These are phyloP conservation scores for Trichoderma semiorbis DNA, from an alignment of 2,329 filamentous ascomycete genomes.

Conservation along the genomic window DNA sequence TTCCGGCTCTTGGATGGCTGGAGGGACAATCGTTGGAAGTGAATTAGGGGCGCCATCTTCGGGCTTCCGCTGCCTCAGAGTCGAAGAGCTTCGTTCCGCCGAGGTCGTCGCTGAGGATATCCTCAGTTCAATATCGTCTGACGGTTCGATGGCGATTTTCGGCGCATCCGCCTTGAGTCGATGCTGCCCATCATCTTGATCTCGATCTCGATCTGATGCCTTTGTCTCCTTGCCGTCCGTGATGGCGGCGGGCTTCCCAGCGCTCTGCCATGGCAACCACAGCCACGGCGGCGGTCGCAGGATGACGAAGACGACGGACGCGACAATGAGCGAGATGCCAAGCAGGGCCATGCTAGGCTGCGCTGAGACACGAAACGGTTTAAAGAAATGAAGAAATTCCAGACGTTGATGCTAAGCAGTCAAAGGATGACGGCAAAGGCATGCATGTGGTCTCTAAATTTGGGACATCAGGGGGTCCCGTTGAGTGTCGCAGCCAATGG, in stretches of 20 bases:
- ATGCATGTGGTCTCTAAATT: slow-evolving; percentile 15
- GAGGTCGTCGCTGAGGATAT: neutral
- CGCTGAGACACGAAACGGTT: neutral
- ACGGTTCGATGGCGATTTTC: neutral
- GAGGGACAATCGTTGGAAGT: slow-evolving; percentile 17
- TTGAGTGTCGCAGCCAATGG: neutral
- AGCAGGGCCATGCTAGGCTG: slow-evolving; percentile 49
- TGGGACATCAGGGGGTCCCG: neutral
- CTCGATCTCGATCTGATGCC: neutral
- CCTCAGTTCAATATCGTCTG: neutral
- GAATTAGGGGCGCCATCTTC: slow-evolving; percentile 21
- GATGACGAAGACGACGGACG: slow-evolving; percentile 55
- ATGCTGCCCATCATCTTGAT: neutral
- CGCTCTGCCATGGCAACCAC: slow-evolving; percentile 25
- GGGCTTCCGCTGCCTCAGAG: neutral
- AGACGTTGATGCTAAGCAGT: neutral
- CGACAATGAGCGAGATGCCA: slow-evolving; percentile 60
- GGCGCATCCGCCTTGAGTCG: neutral
- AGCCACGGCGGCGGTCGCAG: slow-evolving; percentile 53
- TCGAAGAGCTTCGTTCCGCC: neutral
- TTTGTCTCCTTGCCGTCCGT: slow-evolving; percentile 13
- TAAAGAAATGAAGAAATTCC: neutral
- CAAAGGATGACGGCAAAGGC: slow-evolving; percentile 10
- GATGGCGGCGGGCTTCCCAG: neutral
- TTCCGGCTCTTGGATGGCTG: slow-evolving; percentile 27